Conservation (phyloP, 2,329 filamentous ascomycete genomes). For the Cladophialophora bantiana region DNA sequence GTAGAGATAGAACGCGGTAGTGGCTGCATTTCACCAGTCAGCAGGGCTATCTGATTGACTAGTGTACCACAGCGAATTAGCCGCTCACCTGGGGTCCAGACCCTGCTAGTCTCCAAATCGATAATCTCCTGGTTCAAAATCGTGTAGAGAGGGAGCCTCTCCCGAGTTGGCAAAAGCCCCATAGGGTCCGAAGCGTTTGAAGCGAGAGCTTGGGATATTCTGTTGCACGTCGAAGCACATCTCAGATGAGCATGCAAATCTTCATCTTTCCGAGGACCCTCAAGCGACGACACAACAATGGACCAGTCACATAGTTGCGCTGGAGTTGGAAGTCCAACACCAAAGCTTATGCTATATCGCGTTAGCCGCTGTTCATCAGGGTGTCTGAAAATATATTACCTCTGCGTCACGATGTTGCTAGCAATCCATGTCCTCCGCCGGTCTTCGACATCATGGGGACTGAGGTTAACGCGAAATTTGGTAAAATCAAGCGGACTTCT, state of each 20-base stretch:
- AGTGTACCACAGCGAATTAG: neutral
- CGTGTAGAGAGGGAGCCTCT: conserved; percentile 21
- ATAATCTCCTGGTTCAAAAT: conserved; percentile 22
- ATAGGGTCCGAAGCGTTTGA: conserved; percentile 5
- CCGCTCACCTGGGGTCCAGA: conserved; percentile 8
- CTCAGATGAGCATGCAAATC: conserved; percentile 12
- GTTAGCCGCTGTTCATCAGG: neutral
- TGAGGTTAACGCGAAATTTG: conserved; percentile 59
- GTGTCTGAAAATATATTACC: neutral
- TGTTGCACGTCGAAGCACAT: conserved; percentile 14
- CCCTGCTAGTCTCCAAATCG: conserved; percentile 13
- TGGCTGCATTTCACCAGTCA: neutral
- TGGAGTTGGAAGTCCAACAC: conserved; percentile 20
- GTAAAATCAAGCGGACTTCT: conserved; percentile 64
- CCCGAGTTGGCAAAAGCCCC: conserved; percentile 6
- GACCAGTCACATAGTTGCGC: conserved; percentile 21
- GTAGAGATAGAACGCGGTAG: conserved; percentile 27
- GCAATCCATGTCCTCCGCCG: conserved; percentile 70
- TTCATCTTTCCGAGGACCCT: conserved; percentile 6
- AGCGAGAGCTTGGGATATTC: conserved; percentile 13
- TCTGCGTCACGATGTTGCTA: conserved; percentile 70
- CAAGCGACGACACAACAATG: conserved; percentile 5
- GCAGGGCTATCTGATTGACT: neutral
- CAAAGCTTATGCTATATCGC: conserved; percentile 22
- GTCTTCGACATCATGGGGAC: conserved; percentile 67